phyloP scores from a whole-genome alignment of 495 filamentous ascomycete species.

The Podospora fimiseda region DNA sequence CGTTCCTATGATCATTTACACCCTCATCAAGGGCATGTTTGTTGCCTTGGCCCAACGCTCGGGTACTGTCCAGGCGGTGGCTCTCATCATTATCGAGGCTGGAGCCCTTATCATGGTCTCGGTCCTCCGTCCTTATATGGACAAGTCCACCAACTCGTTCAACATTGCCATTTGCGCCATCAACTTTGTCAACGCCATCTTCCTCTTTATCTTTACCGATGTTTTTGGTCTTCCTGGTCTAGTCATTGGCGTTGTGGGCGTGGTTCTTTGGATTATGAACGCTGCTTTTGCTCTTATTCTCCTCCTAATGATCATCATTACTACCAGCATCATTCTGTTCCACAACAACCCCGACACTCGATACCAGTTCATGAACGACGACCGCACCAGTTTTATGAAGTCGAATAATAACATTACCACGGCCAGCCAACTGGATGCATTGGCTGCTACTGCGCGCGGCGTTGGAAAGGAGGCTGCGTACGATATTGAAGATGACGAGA shows the following conservation, averaged over 20 bases:
- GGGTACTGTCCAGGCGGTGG: slow-evolving; percentile 76
- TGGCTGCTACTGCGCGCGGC: slow-evolving; percentile 87
- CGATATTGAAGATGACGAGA: slow-evolving; percentile 76
- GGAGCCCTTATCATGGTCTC: slow-evolving; percentile 69
- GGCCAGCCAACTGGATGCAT: slow-evolving; percentile 79
- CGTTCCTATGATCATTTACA: slow-evolving; percentile 72
- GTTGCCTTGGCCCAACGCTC: slow-evolving; percentile 72
- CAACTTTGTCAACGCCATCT: slow-evolving; percentile 88
- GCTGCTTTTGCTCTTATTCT: slow-evolving; percentile 81
- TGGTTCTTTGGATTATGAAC: slow-evolving; percentile 90
- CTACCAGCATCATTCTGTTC: slow-evolving; percentile 73
- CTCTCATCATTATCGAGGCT: slow-evolving; percentile 79
- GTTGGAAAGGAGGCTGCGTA: slow-evolving; percentile 57
- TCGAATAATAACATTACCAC: slow-evolving; percentile 77
- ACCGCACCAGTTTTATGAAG: slow-evolving; percentile 97
- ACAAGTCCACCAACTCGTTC: slow-evolving; percentile 96
- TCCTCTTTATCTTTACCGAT: slow-evolving; percentile 76
- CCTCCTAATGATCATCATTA: slow-evolving; percentile 79
- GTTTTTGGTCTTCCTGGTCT: slow-evolving; percentile 79
- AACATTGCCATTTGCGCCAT: slow-evolving; percentile 87
- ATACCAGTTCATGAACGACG: slow-evolving; percentile 95
- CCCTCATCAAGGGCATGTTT: slow-evolving; percentile 83
- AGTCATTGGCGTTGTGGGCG: slow-evolving; percentile 88
- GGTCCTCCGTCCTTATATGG: slow-evolving; percentile 92
- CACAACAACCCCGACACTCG: slow-evolving; percentile 94